Base-by-base conservation (phyloP, 2,329 filamentous ascomycete genomes). In the Cladosporium phlei region DNA sequence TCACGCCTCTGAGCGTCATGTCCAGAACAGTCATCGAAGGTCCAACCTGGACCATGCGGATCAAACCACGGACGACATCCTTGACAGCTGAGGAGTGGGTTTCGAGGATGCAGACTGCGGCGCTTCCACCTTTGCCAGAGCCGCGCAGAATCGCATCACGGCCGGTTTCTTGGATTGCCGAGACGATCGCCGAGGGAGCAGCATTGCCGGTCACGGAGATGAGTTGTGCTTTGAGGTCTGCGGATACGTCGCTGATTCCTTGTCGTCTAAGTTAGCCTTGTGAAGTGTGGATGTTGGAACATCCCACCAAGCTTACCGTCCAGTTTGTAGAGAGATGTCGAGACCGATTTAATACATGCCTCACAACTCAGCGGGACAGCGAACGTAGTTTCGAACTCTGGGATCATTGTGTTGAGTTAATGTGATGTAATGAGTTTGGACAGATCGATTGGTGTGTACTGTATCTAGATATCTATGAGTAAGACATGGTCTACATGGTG, bases 41-140 rank as follows among this genome's bases (percentile, higher is more conserved):
- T 42, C 81, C 82, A 40, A 95, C 88, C 63, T 97, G 88, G 32
- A 98, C 91, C 85, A 98, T 94, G 57, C 93, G 82, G 52, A 86
- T 88, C 30, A 98, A 73, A 21, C 93, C 93, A 56, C 87, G 81
- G 43, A 98, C 89, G 58, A 86, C 75, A 59, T 84, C 77, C 54
- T 71, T 66, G 47, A 82, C 77, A 48, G 68, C 66, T 28, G 67
- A 70, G 35, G 82, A 77, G 61, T 88, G 82, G 47, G 88, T 94
- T 73, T 98, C 93, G 51, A 98, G 80, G 61, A 98, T 97, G 69
- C 90, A 95, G 33, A 98, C 93, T 34, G 91, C 88, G 22, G 89
- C 87, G 63, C 80, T 75, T 69, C 96, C 84, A 62, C 88, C 84
- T 58, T 77, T 79, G 53, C 93, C 93, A 50, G 86, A 90, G 46